Evolutionary conservation across 2,329 filamentous ascomycete species (phyloP).

Genomic region (Aspergillus fructus): DNA sequence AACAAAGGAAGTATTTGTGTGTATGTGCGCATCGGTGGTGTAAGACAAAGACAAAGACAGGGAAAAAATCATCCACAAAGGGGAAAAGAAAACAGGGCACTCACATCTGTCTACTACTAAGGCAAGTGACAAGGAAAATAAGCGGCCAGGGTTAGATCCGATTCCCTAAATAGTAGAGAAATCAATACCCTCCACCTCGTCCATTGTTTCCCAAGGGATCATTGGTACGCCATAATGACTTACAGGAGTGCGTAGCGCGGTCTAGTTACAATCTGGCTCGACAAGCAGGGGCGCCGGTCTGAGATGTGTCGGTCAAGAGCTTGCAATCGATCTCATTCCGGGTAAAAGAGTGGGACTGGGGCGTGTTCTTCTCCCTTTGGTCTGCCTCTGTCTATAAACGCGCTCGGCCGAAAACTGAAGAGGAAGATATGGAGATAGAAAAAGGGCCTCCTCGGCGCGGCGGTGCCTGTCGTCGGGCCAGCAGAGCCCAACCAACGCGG

Average conservation of each 20-base stretch:
- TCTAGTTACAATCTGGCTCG: background rate
- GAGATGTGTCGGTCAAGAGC: background rate
- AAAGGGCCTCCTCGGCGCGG: slow-evolving; percentile 5
- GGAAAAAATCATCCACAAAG: background rate
- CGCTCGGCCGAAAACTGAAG: slow-evolving; percentile 3
- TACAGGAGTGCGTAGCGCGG: background rate
- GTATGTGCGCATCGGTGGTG: background rate
- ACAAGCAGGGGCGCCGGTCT: background rate
- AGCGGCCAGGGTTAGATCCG: background rate
- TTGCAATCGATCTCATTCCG: slow-evolving; percentile 1
- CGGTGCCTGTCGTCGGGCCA: background rate
- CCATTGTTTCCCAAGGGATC: background rate
- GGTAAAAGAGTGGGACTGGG: slow-evolving; percentile 1
- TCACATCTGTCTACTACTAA: slow-evolving; percentile 9
- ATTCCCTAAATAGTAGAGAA: slow-evolving; percentile 1
- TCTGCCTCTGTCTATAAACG: slow-evolving; percentile 3
- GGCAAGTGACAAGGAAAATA: background rate
- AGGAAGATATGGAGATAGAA: slow-evolving; percentile 13
- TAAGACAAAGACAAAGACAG: background rate
- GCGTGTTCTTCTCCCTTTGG: background rate
- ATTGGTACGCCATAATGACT: background rate
- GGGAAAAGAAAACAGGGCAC: slow-evolving; percentile 5
- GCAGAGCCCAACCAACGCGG: slow-evolving; percentile 8
- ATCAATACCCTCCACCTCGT: slow-evolving; percentile 1
- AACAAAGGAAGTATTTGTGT: background rate